phyloP scores from a whole-genome alignment of 192 early-diverging fungal species.

The Entrophospora sp. region DNA sequence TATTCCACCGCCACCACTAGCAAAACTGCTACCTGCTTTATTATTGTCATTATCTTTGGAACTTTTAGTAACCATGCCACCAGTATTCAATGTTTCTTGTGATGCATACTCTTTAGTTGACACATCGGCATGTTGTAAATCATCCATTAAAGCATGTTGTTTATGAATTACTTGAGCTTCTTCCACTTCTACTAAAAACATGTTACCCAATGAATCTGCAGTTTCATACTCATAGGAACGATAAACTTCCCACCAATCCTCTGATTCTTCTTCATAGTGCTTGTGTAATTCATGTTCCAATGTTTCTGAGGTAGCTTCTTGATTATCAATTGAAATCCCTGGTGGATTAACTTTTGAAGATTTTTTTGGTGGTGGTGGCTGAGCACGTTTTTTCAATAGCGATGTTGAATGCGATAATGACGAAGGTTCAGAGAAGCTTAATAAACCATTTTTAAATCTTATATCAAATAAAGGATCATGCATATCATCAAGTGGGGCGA shows the following conservation, averaged over 20 bases:
- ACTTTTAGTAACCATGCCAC: too few relatives aligned
- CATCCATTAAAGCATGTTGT: neutral
- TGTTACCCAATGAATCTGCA: neutral
- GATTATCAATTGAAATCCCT: too few relatives aligned
- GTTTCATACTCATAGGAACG: conserved; percentile 6
- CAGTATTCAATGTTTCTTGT: neutral
- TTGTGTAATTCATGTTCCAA: neutral
- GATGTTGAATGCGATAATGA: too few relatives aligned
- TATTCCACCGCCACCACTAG: neutral
- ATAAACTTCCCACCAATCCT: conserved; percentile 6
- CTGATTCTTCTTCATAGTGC: neutral
- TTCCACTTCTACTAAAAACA: neutral
- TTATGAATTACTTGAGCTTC: conserved; percentile 1
- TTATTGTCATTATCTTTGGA: too few relatives aligned
- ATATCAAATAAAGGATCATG: too few relatives aligned
- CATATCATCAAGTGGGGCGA: too few relatives aligned
- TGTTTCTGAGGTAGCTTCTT: neutral
- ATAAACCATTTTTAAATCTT: too few relatives aligned
- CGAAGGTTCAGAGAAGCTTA: too few relatives aligned
- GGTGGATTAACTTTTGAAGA: too few relatives aligned
- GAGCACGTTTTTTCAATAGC: too few relatives aligned
- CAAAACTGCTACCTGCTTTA: too few relatives aligned
- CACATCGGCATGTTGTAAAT: neutral
- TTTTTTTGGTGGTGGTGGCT: too few relatives aligned
- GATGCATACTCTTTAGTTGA: neutral